Evolutionary conservation across 2,329 filamentous ascomycete species (phyloP), one percentile per base, ranked within the genome.

Genomic region (Pseudodiploospora longispora): DNA sequence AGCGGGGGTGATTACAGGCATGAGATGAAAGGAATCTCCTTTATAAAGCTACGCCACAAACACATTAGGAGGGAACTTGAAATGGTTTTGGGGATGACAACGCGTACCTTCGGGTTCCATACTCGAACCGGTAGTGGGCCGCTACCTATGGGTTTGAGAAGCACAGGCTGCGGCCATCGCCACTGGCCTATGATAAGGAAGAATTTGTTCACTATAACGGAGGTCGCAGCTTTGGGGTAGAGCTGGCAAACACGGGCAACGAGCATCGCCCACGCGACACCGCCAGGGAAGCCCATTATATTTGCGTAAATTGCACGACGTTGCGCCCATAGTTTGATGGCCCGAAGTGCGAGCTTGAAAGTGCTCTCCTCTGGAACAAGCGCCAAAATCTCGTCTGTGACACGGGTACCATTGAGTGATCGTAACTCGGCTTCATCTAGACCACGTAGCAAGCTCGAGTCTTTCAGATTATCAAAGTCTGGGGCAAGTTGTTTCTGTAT

Each of bases 261-360:
- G 58, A 98, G 77, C 85, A 98, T 96, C 9, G 91, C 93, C 88
- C 91, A 98, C 5, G 93, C 93, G 35, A 98, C 90, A 66, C 93
- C 93, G 55, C 93, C 93, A 2, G 93, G 93, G 54, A 93, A 98
- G 28, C 93, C 93, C 65, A 95, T 89, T 51, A 97, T 90, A 58
- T 96, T 96, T 51, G 88, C 88, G 60, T 97, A 97, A 39, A 97
- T 88, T 27, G 87, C 93, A 49, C 91, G 85, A 41, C 83, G 81
- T 59, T 95, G 87, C 7, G 93, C 90, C 93, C 93, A 98, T 6
- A 98, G 75, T 67, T 98, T 98, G 69, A 98, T 87, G 10, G 89
- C 90, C 41, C 93, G 81, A 49, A 97, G 66, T 7, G 93, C 93
- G 50, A 90, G 79, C 50, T 88, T 84, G 65, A 98, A 98, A 4